A percentile compares a stretch with the other conserved stretches of the same genome.
These are phyloP conservation scores for Ammopiptanthus mongolicus DNA, from an alignment of 306 rosid genomes.

Conservation along the genomic window DNA sequence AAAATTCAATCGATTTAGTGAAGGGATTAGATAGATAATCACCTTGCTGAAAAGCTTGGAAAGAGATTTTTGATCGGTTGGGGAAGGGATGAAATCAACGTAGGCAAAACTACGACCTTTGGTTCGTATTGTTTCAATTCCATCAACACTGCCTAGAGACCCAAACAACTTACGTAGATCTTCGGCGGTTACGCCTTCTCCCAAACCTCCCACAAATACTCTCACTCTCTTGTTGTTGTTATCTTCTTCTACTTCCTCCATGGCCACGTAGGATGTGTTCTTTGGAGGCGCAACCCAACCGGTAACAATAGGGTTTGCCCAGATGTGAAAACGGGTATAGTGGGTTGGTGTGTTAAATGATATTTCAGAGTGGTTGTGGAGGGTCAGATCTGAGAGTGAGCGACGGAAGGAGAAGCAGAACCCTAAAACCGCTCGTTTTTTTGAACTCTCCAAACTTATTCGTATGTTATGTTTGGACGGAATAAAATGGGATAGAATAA, in stretches of 20 bases:
- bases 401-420: too few species aligned
- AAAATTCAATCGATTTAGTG: not conserved
- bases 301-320: too few species aligned
- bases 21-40: not conserved
- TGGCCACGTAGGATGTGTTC: not conserved
- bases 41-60: conserved; percentile 72
- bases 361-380: too few species aligned
- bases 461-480: too few species aligned
- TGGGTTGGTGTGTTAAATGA: too few species aligned
- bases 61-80: conserved; percentile 47
- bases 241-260: conserved; percentile 14
- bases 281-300: too few species aligned
- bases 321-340: too few species aligned
- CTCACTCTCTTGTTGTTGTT: conserved; percentile 17
- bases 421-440: too few species aligned
- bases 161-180: conserved; percentile 50
- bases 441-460: too few species aligned
- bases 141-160: conserved; percentile 47
- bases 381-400: too few species aligned
- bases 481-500: too few species aligned
- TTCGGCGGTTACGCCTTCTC: conserved; percentile 45
- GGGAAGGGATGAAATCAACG: conserved; percentile 58
- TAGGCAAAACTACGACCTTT: conserved; percentile 82
- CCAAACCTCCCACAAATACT: conserved; percentile 72
- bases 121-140: conserved; percentile 55